Evolutionary conservation across 345 rosid genomes (phyloP).

Genomic region (Firmiana major): DNA sequence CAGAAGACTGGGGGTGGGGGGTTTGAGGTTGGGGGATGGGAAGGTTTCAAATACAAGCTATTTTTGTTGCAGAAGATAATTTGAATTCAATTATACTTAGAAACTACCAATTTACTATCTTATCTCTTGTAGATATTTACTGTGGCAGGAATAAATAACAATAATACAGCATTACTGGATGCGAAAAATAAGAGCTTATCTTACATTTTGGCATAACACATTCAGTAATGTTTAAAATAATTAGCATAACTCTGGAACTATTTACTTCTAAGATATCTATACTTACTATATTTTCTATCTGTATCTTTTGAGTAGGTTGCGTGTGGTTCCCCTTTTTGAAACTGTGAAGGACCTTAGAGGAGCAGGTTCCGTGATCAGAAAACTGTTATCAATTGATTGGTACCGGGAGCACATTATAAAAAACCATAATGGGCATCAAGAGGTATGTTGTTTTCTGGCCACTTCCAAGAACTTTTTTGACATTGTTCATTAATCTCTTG

Average conservation of each 20-base stretch:
- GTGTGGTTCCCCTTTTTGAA: slow-evolving; percentile 95
- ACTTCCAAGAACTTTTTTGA: background rate
- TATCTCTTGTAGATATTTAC: background rate
- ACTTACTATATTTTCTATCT: slow-evolving; percentile 7
- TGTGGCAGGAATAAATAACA: background rate
- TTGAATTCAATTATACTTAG: background rate
- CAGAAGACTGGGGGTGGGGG: background rate
- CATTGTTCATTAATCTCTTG: slow-evolving; percentile 1
- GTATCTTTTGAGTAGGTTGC: slow-evolving; percentile 45
- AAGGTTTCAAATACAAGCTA: background rate
- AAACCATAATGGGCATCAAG: slow-evolving; percentile 91
- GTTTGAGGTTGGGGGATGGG: background rate
- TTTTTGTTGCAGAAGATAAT: background rate
- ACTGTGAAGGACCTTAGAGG: slow-evolving; percentile 85
- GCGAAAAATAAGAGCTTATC: background rate
- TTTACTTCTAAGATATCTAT: background rate
- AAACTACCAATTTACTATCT: background rate
- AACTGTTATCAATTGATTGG: slow-evolving; percentile 90
- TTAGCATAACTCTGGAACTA: slow-evolving; percentile 2
- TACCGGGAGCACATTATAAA: slow-evolving; percentile 70
- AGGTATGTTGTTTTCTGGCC: slow-evolving; percentile 38
- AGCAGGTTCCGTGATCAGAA: slow-evolving; percentile 85
- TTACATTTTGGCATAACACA: background rate
- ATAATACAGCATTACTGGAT: background rate
- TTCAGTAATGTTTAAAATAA: background rate